Conservation (phyloP, 495 filamentous ascomycete genomes). For the Neurospora tetraspora region DNA sequence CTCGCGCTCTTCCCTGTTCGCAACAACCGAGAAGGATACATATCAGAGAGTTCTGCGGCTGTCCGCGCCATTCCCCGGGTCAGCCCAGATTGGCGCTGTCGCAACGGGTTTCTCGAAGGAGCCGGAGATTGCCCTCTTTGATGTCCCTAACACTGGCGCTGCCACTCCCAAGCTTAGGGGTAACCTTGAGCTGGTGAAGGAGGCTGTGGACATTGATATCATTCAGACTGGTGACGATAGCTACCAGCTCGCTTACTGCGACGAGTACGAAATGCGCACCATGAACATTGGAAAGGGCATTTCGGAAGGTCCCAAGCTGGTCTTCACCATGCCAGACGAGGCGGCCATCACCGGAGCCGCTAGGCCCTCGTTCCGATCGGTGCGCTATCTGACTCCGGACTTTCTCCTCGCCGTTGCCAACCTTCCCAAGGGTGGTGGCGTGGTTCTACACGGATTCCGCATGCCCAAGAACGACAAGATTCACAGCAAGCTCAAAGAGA, state of each 20-base stretch:
- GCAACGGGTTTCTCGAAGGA: slow-evolving; percentile 63
- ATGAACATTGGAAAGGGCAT: slow-evolving; percentile 39
- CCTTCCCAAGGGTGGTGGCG: slow-evolving; percentile 34
- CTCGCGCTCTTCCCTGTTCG: slow-evolving; percentile 54
- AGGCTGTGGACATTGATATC: slow-evolving; percentile 78
- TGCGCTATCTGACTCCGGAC: slow-evolving; percentile 72
- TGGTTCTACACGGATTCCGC: slow-evolving; percentile 42
- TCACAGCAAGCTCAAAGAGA: slow-evolving; percentile 37
- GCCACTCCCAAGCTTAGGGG: slow-evolving; percentile 51
- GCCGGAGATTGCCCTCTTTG: slow-evolving; percentile 70
- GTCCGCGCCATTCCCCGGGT: slow-evolving; percentile 46
- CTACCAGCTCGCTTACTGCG: slow-evolving; percentile 71
- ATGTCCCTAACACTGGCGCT: slow-evolving; percentile 46
- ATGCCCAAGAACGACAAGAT: slow-evolving; percentile 25
- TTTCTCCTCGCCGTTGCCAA: slow-evolving; percentile 57
- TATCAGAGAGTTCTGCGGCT: slow-evolving; percentile 75
- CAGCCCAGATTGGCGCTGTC: slow-evolving; percentile 57
- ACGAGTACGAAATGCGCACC: slow-evolving; percentile 60
- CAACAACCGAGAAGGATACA: slow-evolving; percentile 35
- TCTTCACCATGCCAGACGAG: slow-evolving; percentile 51
- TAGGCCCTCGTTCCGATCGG: slow-evolving; percentile 48
- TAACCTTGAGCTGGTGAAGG: slow-evolving; percentile 54
- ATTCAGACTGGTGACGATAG: slow-evolving; percentile 46
- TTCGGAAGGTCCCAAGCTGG: slow-evolving; percentile 42
- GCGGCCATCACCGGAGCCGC: slow-evolving; percentile 33